phyloP scores from a whole-genome alignment of 345 rosid genomes.

The Toxicodendron radicans region DNA sequence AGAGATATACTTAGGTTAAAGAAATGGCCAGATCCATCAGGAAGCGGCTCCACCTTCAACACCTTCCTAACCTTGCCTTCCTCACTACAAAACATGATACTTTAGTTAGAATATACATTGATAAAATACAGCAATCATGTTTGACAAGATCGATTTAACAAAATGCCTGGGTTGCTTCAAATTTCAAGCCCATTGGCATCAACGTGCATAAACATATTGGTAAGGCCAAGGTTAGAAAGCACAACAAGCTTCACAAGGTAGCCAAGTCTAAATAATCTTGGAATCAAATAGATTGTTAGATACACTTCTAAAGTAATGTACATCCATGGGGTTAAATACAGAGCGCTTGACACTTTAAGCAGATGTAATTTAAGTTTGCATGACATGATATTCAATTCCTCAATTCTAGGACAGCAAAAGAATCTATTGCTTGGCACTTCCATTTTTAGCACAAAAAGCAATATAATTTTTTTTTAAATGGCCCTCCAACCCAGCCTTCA shows the following conservation, averaged over 20 bases:
- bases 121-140: background rate
- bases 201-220: background rate
- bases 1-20: constrained; percentile 78
- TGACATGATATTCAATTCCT: background rate
- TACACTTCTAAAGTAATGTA: background rate
- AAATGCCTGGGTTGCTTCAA: background rate
- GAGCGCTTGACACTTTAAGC: background rate
- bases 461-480: no score
- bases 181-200: no score
- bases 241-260: background rate
- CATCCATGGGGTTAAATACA: background rate
- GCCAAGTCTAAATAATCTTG: background rate
- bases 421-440: background rate
- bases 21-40: constrained; percentile 94
- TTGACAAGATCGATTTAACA: background rate
- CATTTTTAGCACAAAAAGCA: background rate
- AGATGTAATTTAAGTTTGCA: background rate
- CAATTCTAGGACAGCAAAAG: background rate
- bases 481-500: background rate
- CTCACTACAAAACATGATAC: constrained; percentile 51
- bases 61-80: constrained; percentile 93
- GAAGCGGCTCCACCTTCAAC: constrained; percentile 91
- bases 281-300: background rate
- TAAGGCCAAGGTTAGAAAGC: background rate
- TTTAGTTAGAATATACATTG: background rate